Conservation (phyloP, 2,329 filamentous ascomycete genomes). For the Paecilomyces niveus region DNA sequence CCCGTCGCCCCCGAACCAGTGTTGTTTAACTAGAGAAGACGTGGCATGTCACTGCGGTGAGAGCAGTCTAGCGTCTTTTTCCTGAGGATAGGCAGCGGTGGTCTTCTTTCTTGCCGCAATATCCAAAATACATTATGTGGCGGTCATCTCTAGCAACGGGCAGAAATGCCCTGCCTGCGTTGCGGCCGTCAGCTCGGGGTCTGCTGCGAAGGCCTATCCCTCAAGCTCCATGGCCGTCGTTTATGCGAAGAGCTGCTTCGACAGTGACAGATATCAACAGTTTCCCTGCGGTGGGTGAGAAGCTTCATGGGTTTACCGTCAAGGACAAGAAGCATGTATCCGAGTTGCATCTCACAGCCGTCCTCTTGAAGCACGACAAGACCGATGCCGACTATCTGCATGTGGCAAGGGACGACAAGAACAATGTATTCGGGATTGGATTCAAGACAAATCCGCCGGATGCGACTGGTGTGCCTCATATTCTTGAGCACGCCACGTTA, state of each 20-base stretch:
- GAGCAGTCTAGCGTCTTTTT: background rate
- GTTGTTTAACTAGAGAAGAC: background rate
- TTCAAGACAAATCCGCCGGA: conserved; percentile 99
- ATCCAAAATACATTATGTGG: conserved; percentile 18
- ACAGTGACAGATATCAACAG: conserved; percentile 70
- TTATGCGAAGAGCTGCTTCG: conserved; percentile 26
- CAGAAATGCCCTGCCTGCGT: conserved; percentile 16
- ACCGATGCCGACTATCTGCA: conserved; percentile 95
- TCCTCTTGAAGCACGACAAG: conserved; percentile 88
- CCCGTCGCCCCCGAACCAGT: background rate
- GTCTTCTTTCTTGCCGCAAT: conserved; percentile 1
- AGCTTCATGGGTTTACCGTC: conserved; percentile 89
- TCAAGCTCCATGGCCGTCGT: conserved; percentile 11
- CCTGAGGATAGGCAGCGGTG: background rate
- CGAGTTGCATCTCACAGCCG: conserved; percentile 83
- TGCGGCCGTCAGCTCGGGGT: conserved; percentile 12
- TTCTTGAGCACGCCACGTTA: conserved; percentile 92
- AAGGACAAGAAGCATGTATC: conserved; percentile 84
- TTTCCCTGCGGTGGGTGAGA: conserved; percentile 72
- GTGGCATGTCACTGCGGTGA: background rate
- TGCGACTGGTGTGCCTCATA: conserved; percentile 92
- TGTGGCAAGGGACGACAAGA: conserved; percentile 88
- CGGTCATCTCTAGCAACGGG: conserved; percentile 22
- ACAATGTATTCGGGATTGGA: conserved; percentile 98
- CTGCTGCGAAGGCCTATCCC: conserved; percentile 12